Evolutionary conservation across 202 grass and related monocot genomes (phyloP), one percentile per base, ranked within the genome.

Genomic region (Musa balbisiana): DNA sequence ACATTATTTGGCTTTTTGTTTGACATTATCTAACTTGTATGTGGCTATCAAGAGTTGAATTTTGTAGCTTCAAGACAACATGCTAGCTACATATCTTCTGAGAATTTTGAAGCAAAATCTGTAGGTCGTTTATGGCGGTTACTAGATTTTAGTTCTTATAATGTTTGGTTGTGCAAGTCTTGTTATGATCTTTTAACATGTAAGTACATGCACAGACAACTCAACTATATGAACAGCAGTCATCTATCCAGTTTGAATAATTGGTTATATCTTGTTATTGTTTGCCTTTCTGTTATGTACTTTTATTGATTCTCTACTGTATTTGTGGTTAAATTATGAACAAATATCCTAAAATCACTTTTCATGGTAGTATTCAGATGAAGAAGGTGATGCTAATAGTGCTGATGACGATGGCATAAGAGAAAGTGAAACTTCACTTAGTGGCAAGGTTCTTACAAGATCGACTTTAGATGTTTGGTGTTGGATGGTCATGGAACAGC

Each of bases 391-490:
- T 50, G 62, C 71, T 75, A 81, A 81, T 77, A 83, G 78, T 63
- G 58, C 78, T 69, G 76, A 89, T 69, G 33, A 79, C 20, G 73
- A 55, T 22, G 53, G 21, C 26, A 55, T 76, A 70, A n/a, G 25
- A 62, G 76, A 65, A 74, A 84, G 78, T 66, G 58, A n/a, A 71
- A 85, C 60, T 75, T 58, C 63, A 49, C 86, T 69, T 52, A 72
- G 52, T 74, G 69, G 80, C 80, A 91, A 84, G 69, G 79, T 91
- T 65, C 88, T 98, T 79, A 89, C 87, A 82, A 82, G 83, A 60
- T 87, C 83, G 52, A 98, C 94, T 69, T 79, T 91, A 86, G 90
- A 78, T 84, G 82, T 94, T 79, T 98, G 94, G 94, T 90, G 88
- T 76, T 90, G 88, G 83, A 69, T 92, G 86, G 91, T 88, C 82